Conservation (phyloP, 805 yeast genomes). For the Wickerhamiella spandovensis region DNA sequence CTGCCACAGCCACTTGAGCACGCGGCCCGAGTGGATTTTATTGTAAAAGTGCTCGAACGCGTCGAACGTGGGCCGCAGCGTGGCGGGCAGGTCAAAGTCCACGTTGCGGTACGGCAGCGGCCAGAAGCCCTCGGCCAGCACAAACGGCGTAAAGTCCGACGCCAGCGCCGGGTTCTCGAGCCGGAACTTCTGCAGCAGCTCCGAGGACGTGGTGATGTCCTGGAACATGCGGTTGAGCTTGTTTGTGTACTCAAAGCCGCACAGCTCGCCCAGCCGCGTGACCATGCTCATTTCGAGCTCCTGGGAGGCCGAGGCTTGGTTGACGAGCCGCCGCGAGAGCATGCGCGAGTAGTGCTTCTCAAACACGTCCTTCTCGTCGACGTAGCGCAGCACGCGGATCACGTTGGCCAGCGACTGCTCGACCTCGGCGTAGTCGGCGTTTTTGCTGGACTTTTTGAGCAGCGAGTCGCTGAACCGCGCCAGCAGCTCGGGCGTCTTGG, state of each 20-base stretch:
- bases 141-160: conserved; percentile 48
- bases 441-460: conserved; percentile 62
- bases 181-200: conserved; percentile 46
- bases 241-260: conserved; percentile 83
- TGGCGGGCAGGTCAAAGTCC: conserved; percentile 52
- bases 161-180: conserved; percentile 25
- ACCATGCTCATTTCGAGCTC: conserved; percentile 75
- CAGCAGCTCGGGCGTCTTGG: conserved; percentile 84
- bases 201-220: conserved; percentile 77
- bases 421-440: conserved; percentile 54
- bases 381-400: conserved; percentile 72
- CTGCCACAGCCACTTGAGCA: conserved; percentile 92
- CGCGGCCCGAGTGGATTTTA: conserved; percentile 70
- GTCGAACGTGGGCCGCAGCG: conserved; percentile 49
- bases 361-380: conserved; percentile 90
- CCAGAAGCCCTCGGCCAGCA: conserved; percentile 87
- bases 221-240: conserved; percentile 93
- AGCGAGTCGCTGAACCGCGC: conserved; percentile 81
- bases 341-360: conserved; percentile 84
- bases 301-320: conserved; percentile 72
- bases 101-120: conserved; percentile 43
- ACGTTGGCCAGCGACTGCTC: conserved; percentile 60
- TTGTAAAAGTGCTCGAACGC: conserved; percentile 57
- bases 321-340: conserved; percentile 78
- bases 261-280: conserved; percentile 74